These are phyloP conservation scores for Microdochium paspali DNA, from an alignment of 2,329 filamentous ascomycete species.

Conservation along the genomic window DNA sequence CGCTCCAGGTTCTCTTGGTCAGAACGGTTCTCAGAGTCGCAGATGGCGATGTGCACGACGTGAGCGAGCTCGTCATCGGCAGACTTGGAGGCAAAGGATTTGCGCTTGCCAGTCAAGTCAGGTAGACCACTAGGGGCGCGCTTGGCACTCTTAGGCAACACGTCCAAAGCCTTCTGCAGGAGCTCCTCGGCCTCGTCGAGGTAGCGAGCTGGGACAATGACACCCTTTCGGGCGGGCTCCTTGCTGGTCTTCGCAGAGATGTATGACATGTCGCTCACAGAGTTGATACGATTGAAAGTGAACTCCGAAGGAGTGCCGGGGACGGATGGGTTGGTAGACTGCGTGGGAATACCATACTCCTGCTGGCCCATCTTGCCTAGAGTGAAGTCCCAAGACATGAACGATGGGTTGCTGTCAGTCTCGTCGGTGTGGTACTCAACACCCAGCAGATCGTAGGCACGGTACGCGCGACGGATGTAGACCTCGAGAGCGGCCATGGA, in stretches of 20 bases:
- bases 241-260: conserved; percentile 61
- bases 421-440: conserved; percentile 84
- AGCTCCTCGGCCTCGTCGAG: conserved; percentile 89
- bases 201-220: conserved; percentile 88
- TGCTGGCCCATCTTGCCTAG: conserved; percentile 87
- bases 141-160: conserved; percentile 61
- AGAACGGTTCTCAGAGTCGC: conserved; percentile 74
- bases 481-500: conserved; percentile 89
- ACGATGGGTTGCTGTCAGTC: conserved; percentile 49
- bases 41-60: conserved; percentile 86
- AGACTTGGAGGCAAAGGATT: conserved; percentile 40
- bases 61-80: conserved; percentile 75
- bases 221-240: conserved; percentile 82
- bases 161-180: conserved; percentile 74
- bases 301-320: conserved; percentile 62
- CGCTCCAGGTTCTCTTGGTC: conserved; percentile 73
- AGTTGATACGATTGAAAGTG: conserved; percentile 74
- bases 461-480: conserved; percentile 92
- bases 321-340: conserved; percentile 73
- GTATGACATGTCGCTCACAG: conserved; percentile 95
- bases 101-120: conserved; percentile 66
- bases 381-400: conserved; percentile 91
- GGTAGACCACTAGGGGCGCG: conserved; percentile 52
- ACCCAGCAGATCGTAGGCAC: conserved; percentile 84
- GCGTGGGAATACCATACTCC: conserved; percentile 75